phyloP scores from a whole-genome alignment of 495 filamentous ascomycete genomes.

The Lineolata rhizophorae region DNA sequence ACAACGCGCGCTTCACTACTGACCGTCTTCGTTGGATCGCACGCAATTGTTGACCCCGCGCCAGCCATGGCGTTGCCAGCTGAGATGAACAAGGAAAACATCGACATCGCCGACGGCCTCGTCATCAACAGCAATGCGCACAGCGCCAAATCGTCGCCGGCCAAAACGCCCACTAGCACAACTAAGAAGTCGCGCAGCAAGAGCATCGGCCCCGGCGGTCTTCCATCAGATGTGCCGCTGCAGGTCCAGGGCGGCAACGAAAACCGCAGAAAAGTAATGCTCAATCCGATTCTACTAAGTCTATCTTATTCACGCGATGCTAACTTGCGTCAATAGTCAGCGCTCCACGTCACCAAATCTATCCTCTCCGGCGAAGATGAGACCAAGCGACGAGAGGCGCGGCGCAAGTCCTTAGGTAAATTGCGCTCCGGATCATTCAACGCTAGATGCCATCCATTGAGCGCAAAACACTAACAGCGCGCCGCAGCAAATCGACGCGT shows the following conservation, averaged over 20 bases:
- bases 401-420: constrained; percentile 53
- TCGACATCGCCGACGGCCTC: constrained; percentile 12
- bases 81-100: constrained; percentile 14
- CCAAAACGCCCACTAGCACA: constrained; percentile 7
- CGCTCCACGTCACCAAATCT: too few species aligned
- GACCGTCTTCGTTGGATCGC: too few species aligned
- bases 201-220: constrained; percentile 77
- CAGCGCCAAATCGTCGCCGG: too few species aligned
- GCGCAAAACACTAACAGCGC: too few species aligned
- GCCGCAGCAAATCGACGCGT: constrained; percentile 57
- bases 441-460: neutral
- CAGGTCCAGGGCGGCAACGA: constrained; percentile 52
- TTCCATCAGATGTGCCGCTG: constrained; percentile 50
- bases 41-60: too few species aligned
- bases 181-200: constrained; percentile 77
- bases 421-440: neutral
- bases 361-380: constrained; percentile 54
- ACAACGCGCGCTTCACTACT: too few species aligned
- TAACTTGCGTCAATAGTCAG: too few species aligned
- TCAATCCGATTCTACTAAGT: too few species aligned
- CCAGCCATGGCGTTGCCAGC: too few species aligned
- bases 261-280: constrained; percentile 69
- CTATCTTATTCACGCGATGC: too few species aligned
- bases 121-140: constrained; percentile 1
- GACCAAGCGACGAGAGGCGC: constrained; percentile 45